A percentile compares a stretch with the other conserved stretches of the same genome.
Evolutionary conservation across 306 rosid species (phyloP).

Genomic region (Cicer bijugum): DNA sequence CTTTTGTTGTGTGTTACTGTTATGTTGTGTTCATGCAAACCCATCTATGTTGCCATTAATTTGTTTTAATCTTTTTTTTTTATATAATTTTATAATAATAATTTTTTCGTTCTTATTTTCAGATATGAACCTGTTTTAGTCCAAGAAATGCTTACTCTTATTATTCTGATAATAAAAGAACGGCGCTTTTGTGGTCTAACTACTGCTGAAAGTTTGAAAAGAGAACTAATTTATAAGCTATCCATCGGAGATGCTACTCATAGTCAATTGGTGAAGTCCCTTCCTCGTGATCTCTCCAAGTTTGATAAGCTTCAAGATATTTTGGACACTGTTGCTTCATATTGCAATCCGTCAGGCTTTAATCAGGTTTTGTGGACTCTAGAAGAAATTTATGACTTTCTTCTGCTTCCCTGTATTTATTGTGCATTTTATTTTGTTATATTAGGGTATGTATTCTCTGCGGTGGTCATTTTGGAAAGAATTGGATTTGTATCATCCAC

Average conservation of each 20-base stretch:
- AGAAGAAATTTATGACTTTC: conserved; percentile 8
- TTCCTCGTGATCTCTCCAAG: conserved; percentile 90
- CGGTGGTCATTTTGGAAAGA: conserved; percentile 85
- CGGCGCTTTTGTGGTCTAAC: conserved; percentile 91
- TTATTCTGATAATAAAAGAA: conserved; percentile 89
- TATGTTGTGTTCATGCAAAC: conserved; percentile 14
- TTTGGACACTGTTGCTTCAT: conserved; percentile 70
- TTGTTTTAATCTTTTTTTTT: conserved; percentile 3
- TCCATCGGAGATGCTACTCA: conserved; percentile 86
- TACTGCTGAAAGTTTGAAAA: conserved; percentile 79
- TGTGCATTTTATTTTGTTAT: conserved; percentile 39
- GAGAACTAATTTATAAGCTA: conserved; percentile 82
- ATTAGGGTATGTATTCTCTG: conserved; percentile 87
- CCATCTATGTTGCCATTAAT: conserved; percentile 6
- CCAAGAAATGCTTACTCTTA: conserved; percentile 92
- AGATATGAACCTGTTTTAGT: conserved; percentile 82
- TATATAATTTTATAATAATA: conserved; percentile 18
- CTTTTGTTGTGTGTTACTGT: background rate
- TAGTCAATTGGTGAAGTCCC: conserved; percentile 92
- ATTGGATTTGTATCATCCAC: conserved; percentile 89
- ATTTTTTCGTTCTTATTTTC: conserved; percentile 41
- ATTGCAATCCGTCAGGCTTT: conserved; percentile 89
- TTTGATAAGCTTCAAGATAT: conserved; percentile 73
- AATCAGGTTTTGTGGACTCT: conserved; percentile 64
- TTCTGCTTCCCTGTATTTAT: conserved; percentile 37